Evolutionary conservation across 805 yeast species (phyloP), one percentile per base, ranked within the genome.

Genomic region (Metschnikowia continentalis): DNA sequence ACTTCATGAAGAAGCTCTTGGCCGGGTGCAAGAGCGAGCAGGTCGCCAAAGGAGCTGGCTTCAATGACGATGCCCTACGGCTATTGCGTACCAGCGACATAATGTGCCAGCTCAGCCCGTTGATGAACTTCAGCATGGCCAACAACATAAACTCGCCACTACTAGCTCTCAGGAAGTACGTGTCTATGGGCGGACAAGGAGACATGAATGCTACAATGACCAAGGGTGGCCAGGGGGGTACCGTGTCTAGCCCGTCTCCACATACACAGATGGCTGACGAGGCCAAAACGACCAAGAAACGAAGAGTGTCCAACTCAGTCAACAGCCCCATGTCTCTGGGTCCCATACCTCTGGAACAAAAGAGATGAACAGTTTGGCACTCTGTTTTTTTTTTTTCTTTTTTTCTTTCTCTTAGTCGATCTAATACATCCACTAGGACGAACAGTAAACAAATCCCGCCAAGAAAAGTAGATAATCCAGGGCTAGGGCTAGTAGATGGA

Each of bases 71-170:
- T 37, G 82, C 88, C 6, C 78, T 88, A 81, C 71, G 92, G 52
- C 75, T 84, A 20, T 67, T 89, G 69, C 92, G 88, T 64, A 80
- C 87, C 4, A 79, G 90, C 39, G 94, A 88, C 65, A 84, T 85
- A 8, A 86, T 90, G 89, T 76, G 90, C 0, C 80, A 81, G 54
- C 73, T 89, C 55, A 77, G 79, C 49, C 82, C 86, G 5, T 68
- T 90, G 49, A 82, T 88, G 82, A 70, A 75, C 10, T 81, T 75
- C 57, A 77, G 87, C 8, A 69, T 72, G 50, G 66, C 75, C 6
- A 71, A 71, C 32, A 74, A 79, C 23, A 72, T 78, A 3, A 65
- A 65, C 5, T 78, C 84, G 33, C 88, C 90, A 0, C 53, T 81
- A 39, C 78, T 76, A 22, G 80, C 87, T 0, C 69, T 85, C 48